A percentile compares a stretch with the other conserved stretches of the same genome.
These are phyloP conservation scores for Arctium lappa DNA, from an alignment of 129 eudicot species.

Conservation along the genomic window DNA sequence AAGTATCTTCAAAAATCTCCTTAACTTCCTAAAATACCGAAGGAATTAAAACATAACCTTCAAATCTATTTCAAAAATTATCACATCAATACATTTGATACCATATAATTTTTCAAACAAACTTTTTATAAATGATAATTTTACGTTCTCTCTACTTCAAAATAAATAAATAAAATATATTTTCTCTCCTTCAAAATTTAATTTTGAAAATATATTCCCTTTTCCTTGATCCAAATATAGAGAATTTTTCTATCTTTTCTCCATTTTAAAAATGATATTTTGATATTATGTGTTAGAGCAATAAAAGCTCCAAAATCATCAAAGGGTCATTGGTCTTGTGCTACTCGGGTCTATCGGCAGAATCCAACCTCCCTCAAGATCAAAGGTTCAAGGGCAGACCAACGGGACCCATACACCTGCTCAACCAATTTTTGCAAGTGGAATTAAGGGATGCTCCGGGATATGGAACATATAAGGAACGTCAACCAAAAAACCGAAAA, in stretches of 20 bases:
- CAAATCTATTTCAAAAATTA: background rate
- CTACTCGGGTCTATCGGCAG: no score
- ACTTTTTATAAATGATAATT: no score
- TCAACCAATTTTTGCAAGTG: background rate
- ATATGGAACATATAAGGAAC: no score
- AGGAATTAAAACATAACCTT: background rate
- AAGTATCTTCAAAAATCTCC: background rate
- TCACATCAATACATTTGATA: no score
- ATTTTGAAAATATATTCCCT: background rate
- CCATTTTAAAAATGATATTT: background rate
- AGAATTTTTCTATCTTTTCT: no score
- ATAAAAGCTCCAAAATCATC: no score
- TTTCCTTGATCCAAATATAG: no score
- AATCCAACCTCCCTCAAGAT: no score
- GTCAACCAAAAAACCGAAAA: no score
- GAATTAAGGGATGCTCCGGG: background rate
- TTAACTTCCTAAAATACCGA: background rate
- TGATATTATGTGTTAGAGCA: background rate
- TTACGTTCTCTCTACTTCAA: background rate
- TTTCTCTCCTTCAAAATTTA: background rate
- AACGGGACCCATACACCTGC: background rate
- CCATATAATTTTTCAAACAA: background rate
- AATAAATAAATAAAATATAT: no score
- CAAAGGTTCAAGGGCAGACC: no score
- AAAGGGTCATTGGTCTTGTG: no score